Evolutionary conservation across 441 rosid species (phyloP).

Genomic region (Manihot esculenta): DNA sequence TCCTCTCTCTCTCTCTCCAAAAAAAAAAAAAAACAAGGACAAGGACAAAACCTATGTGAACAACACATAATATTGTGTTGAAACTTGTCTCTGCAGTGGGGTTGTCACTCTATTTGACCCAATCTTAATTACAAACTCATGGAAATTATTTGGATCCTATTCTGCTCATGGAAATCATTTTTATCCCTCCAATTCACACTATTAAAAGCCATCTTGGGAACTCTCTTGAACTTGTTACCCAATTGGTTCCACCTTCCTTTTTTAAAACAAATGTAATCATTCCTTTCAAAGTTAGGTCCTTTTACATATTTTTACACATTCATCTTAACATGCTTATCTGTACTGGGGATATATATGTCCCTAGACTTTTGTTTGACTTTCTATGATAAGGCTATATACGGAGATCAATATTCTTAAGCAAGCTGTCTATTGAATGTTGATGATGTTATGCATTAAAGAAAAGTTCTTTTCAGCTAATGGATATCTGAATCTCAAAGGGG

Average conservation of each 20-base stretch:
- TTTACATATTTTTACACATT: neutral
- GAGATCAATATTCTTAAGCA: neutral
- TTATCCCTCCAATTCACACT: neutral
- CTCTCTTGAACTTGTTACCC: neutral
- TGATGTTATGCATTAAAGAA: neutral
- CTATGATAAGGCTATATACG: neutral
- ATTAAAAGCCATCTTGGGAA: neutral
- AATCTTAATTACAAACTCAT: neutral
- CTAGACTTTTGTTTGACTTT: neutral
- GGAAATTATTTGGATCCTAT: neutral
- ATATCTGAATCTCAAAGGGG: neutral
- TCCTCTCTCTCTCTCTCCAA: too few species aligned
- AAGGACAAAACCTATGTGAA: neutral
- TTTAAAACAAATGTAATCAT: neutral
- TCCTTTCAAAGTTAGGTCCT: neutral
- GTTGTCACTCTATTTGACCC: neutral
- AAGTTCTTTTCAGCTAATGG: neutral
- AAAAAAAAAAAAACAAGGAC: neutral
- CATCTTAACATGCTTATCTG: neutral
- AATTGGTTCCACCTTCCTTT: neutral
- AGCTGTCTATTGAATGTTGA: neutral
- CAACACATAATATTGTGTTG: neutral
- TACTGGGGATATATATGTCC: too few species aligned
- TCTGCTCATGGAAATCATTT: neutral
- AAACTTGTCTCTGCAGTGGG: neutral